These are phyloP conservation scores for Aurifilum marmelostoma DNA, from an alignment of 2,329 filamentous ascomycete species.

Conservation along the genomic window DNA sequence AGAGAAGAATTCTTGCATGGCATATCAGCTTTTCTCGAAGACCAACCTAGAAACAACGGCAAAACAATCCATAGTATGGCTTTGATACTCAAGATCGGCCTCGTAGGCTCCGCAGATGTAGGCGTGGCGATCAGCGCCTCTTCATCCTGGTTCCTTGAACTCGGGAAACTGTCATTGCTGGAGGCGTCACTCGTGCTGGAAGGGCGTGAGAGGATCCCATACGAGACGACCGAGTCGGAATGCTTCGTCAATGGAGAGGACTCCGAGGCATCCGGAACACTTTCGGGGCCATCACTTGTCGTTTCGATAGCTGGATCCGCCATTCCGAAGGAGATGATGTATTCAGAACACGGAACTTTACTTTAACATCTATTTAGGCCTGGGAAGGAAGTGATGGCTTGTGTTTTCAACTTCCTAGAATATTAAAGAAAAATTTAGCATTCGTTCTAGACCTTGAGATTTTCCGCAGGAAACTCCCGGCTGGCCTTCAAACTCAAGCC, in stretches of 20 bases:
- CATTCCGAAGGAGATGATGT: background rate
- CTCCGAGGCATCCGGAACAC: conserved; percentile 10
- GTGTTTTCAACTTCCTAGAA: background rate
- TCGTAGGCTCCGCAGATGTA: background rate
- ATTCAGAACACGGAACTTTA: background rate
- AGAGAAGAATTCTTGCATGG: background rate
- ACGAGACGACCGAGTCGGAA: background rate
- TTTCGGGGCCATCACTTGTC: background rate
- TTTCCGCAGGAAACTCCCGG: background rate
- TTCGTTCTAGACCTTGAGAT: background rate
- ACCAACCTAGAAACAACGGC: conserved; percentile 34
- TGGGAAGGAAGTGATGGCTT: background rate
- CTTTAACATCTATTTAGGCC: background rate
- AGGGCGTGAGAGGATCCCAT: conserved; percentile 8
- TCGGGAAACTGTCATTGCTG: conserved; percentile 7
- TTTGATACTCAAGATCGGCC: background rate
- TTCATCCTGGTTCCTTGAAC: conserved; percentile 11
- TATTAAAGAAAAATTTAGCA: background rate
- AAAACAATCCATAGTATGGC: conserved; percentile 33
- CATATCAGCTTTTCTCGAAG: background rate
- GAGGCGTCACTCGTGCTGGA: conserved; percentile 3
- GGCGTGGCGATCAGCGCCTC: conserved; percentile 19
- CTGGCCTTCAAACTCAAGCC: background rate
- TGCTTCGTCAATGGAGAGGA: conserved; percentile 18
- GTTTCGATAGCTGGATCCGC: background rate